Evolutionary conservation across 192 early-diverging fungal genomes (phyloP), one percentile per base, ranked within the genome.

Genomic region (Cladochytrium replicatum): DNA sequence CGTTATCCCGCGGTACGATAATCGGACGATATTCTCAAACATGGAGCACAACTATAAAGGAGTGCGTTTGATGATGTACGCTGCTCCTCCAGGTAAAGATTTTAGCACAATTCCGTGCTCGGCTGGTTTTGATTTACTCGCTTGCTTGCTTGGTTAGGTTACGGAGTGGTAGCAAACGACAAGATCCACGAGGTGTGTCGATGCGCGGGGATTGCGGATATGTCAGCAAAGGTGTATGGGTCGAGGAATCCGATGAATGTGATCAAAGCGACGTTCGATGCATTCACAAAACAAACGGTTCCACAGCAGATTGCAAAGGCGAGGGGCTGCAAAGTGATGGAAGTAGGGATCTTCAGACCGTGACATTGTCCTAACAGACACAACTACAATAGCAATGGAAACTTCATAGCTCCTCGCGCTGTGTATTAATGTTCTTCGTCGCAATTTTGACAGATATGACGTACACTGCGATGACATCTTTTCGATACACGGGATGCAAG

Each of bases 241-340:
- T 93, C 90, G n/a, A 73, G 77, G 31, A 97, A 91, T 63, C 89
- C 90, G 2, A 89, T 99, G 88, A 99, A 99, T 64, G 92, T 99
- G 24, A 82, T 99, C 74, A 95, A 99, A 74, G 85, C 81, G 5
- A 86, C 87, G 8, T 97, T 97, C 66, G 89, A 85, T 63, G 96
- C 96, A 8, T 63, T 99, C 6, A 42, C 52, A 13, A 52, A 64
- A 9, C 96, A 99, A 70, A 80, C 75, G 55, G 64, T 77, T 4
- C 89, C 93, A 7, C 69, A 77, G 34, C 86, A 97, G 27, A 79
- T 99, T 71, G 93, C 95, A 13, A 73, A 70, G 65, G 74, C 76
- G 31, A 71, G 95, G 43, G 95, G 95, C 15, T 75, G 86, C 55
- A 87, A 85, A 29, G 66, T 99, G 32, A 67, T 85, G 15, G 93